Percentiles rank a stretch among this genome's conserved stretches.
These are phyloP conservation scores for Pseudopediastrum boryanum DNA, from an alignment of 139 green algal species.

Conservation along the genomic window DNA sequence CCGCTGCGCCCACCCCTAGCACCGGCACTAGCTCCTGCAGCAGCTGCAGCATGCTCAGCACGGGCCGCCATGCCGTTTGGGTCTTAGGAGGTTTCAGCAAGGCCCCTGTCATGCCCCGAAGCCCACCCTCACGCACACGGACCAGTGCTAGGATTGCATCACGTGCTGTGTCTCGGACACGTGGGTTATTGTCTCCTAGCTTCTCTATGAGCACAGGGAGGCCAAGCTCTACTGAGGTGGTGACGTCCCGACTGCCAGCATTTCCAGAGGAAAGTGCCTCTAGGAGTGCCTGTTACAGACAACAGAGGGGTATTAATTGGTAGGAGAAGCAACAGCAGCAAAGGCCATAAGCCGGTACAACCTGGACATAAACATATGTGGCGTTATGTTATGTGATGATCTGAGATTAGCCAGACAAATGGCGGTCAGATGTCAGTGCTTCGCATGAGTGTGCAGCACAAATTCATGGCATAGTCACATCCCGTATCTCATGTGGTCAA, in stretches of 20 bases:
- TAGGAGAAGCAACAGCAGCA: background rate
- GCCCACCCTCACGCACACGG: conserved; percentile 15
- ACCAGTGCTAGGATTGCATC: conserved; percentile 27
- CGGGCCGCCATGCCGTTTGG: conserved; percentile 69
- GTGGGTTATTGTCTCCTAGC: conserved; percentile 69
- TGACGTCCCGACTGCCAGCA: conserved; percentile 32
- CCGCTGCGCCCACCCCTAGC: conserved; percentile 50
- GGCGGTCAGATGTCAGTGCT: too few species aligned
- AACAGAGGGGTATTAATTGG: too few species aligned
- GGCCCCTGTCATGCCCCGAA: background rate
- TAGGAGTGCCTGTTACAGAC: conserved; percentile 41
- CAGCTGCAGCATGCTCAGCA: conserved; percentile 71
- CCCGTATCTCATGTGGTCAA: too few species aligned
- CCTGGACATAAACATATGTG: too few species aligned
- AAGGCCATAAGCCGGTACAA: too few species aligned
- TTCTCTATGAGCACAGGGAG: conserved; percentile 82
- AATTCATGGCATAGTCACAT: too few species aligned
- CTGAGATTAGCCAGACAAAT: too few species aligned
- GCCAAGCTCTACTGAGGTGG: conserved; percentile 42
- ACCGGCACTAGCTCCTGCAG: conserved; percentile 72
- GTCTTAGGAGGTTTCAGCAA: conserved; percentile 64
- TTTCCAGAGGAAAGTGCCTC: conserved; percentile 17
- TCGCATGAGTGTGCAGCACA: too few species aligned
- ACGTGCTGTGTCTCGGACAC: conserved; percentile 43
- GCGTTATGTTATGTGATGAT: too few species aligned